A percentile compares a stretch with the other conserved stretches of the same genome.
phyloP scores from a whole-genome alignment of 2,329 filamentous ascomycete species.

The Aspergillus awamori region DNA sequence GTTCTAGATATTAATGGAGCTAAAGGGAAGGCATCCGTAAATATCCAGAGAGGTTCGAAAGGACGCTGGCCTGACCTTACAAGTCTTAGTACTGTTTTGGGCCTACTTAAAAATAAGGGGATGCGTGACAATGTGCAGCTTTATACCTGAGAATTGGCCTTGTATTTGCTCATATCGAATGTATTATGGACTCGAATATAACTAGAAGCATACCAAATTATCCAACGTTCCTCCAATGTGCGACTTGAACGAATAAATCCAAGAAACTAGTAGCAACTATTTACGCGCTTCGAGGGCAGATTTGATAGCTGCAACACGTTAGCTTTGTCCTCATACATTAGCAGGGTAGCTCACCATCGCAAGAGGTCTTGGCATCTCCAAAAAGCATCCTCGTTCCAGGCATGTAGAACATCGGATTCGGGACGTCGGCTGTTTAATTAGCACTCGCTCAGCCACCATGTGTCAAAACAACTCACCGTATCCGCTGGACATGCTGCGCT shows the following conservation, averaged over 20 bases:
- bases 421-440: slow-evolving; percentile 70
- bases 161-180: too few relatives aligned
- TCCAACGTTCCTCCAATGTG: background rate
- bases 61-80: too few relatives aligned
- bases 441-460: slow-evolving; percentile 6
- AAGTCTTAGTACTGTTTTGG: too few relatives aligned
- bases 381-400: slow-evolving; percentile 88
- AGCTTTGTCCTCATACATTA: background rate
- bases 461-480: slow-evolving; percentile 63
- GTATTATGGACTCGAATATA: background rate
- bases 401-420: slow-evolving; percentile 94
- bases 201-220: background rate
- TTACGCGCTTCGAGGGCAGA: slow-evolving; percentile 38
- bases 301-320: slow-evolving; percentile 45
- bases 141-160: too few relatives aligned
- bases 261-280: slow-evolving; percentile 17
- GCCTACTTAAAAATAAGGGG: too few relatives aligned
- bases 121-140: too few relatives aligned
- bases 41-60: too few relatives aligned
- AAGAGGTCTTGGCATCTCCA: slow-evolving; percentile 82
- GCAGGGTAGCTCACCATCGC: slow-evolving; percentile 64
- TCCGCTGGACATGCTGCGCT: slow-evolving; percentile 83
- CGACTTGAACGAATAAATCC: background rate
- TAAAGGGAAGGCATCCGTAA: too few relatives aligned
- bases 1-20: too few relatives aligned